A percentile compares a stretch with the other conserved stretches of the same genome.
Evolutionary conservation across 2,329 filamentous ascomycete genomes (phyloP).

Genomic region (Thelonectria blattea): DNA sequence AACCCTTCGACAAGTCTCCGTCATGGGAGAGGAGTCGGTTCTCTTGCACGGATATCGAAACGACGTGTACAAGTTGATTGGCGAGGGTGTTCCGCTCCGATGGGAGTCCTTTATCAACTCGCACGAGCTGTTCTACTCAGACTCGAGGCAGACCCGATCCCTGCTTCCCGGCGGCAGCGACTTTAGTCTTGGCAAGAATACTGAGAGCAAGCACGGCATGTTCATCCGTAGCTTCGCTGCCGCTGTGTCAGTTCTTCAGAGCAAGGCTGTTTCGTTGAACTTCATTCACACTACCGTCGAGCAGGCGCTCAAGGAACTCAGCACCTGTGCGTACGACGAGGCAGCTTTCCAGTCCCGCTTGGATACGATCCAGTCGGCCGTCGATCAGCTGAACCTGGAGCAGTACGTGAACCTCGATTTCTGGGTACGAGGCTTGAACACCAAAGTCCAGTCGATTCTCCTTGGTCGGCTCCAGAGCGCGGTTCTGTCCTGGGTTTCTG

Average conservation of each 20-base stretch:
- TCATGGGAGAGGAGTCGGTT: conserved; percentile 87
- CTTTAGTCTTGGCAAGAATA: conserved; percentile 56
- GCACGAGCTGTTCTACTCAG: conserved; percentile 80
- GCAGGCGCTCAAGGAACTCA: conserved; percentile 81
- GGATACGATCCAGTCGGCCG: conserved; percentile 85
- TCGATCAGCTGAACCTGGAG: conserved; percentile 95
- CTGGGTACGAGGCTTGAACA: conserved; percentile 90
- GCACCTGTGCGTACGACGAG: conserved; percentile 81
- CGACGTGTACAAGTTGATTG: conserved; percentile 82
- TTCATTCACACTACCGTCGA: conserved; percentile 82
- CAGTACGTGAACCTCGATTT: conserved; percentile 91
- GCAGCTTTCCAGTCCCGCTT: conserved; percentile 81
- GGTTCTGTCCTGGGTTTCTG: conserved; percentile 83
- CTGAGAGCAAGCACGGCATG: conserved; percentile 92
- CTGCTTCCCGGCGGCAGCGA: conserved; percentile 47
- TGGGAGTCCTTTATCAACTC: conserved; percentile 99
- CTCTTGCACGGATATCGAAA: conserved; percentile 91
- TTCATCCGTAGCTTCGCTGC: conserved; percentile 94
- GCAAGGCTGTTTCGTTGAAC: conserved; percentile 80
- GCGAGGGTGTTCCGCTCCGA: conserved; percentile 85
- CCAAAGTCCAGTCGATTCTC: conserved; percentile 80
- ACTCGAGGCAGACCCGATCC: conserved; percentile 53
- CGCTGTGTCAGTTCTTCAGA: conserved; percentile 85
- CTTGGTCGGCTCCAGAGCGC: conserved; percentile 84
- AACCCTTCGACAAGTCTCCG: conserved; percentile 80